Evolutionary conservation across 164 flowering plant genomes (phyloP), one percentile per base, ranked within the genome.

Genomic region (Stephania yunnanensis): DNA sequence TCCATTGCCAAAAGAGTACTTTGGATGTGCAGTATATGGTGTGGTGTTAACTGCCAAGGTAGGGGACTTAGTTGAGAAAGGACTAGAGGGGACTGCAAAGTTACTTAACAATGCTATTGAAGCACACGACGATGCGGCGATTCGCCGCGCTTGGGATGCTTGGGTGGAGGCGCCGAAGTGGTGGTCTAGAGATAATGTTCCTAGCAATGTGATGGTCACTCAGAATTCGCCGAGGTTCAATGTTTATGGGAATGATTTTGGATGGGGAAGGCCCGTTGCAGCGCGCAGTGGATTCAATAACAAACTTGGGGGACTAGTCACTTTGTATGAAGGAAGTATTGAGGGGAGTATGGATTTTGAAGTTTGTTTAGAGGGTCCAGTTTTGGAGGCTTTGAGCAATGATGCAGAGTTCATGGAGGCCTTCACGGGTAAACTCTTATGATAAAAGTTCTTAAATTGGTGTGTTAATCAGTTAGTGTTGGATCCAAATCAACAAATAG

Each of bases 221-320:
- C 78, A 80, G 10, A 81, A 81, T 45, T 86, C 88, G 46, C 86
- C 84, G 12, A 22, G 86, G 55, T 86, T 84, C 76, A 58, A 82
- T 63, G 77, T 85, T n/a, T 85, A 82, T 19, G 85, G 85, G 1
- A 84, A 82, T 30, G 82, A 86, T 65, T 82, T 84, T 25, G 87
- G 88, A 2, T 84, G 88, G 86, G 88, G 88, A 72, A 74, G 36
- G 45, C 84, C 87, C 36, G 20, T 81, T 11, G 84, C 81, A 1
- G 81, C 82, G 48, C 68, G 82, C 6, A 79, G 84, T 36, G 83
- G 86, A 2, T 1, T 3, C 2, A 81, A 46, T 15, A 78, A 61
- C 50, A 82, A 82, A 69, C 63, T 6, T 5, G 76, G 76, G n/a
- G 86, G 86, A 64, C 78, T 78, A 20, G n/a, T 80, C 0, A 72